Evolutionary conservation across 257 asterid genomes (phyloP).

Genomic region (Solanum verrucosum): DNA sequence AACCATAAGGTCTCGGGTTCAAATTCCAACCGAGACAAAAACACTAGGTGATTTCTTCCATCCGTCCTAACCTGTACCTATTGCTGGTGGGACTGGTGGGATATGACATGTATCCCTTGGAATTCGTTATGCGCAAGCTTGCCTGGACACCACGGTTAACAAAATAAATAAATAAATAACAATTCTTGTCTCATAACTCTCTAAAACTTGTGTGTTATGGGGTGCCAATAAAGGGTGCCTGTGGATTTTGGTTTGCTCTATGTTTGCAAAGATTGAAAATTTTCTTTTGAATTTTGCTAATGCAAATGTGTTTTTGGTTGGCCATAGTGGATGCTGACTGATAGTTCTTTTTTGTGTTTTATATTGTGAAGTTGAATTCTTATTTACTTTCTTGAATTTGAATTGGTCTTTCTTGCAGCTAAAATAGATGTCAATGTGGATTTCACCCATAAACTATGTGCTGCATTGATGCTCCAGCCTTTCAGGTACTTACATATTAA

Average conservation of each 20-base stretch:
- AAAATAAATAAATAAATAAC: no score
- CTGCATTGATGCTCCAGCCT: constrained; percentile 78
- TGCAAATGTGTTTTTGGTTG: not conserved
- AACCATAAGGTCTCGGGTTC: not conserved
- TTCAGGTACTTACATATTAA: constrained; percentile 43
- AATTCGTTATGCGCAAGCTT: not conserved
- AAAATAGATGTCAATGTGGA: constrained; percentile 95
- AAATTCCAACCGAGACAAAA: not conserved
- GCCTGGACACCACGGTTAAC: not conserved
- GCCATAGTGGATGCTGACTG: not conserved
- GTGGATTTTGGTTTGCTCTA: not conserved
- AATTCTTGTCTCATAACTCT: not conserved
- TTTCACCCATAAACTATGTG: constrained; percentile 88
- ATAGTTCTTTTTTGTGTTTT: not conserved
- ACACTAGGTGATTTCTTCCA: not conserved
- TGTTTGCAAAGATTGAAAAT: not conserved
- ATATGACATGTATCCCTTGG: not conserved
- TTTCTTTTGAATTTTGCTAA: not conserved
- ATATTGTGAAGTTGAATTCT: not conserved
- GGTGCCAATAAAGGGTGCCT: not conserved
- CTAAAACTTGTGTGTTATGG: not conserved
- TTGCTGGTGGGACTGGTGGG: not conserved
- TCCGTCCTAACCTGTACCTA: not conserved
- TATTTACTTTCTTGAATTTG: not conserved
- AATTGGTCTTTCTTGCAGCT: constrained; percentile 40